Percentiles rank a stretch among this genome's conserved stretches.
These are phyloP conservation scores for Calcarisporium arbuscula DNA, from an alignment of 2,329 filamentous ascomycete species.

Conservation along the genomic window DNA sequence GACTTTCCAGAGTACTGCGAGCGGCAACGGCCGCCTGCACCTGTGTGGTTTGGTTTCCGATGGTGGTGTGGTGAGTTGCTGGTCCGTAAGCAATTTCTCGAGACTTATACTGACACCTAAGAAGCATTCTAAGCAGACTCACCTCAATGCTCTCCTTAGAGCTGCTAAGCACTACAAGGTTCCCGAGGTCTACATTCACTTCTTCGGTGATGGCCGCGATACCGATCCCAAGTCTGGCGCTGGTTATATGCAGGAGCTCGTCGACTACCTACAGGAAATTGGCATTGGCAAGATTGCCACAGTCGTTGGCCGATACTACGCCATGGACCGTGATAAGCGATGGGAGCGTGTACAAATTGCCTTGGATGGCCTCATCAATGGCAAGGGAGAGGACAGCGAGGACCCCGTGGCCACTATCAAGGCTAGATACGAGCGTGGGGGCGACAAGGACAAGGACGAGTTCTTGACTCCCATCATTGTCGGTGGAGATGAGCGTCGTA, in stretches of 20 bases:
- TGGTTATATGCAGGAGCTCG: constrained; percentile 79
- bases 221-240: constrained; percentile 93
- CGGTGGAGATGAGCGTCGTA: constrained; percentile 75
- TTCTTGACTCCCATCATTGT: constrained; percentile 98
- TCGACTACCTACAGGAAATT: constrained; percentile 76
- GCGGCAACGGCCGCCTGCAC: constrained; percentile 87
- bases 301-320: constrained; percentile 92
- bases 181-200: constrained; percentile 94
- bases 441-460: constrained; percentile 74
- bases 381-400: constrained; percentile 78
- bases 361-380: constrained; percentile 76
- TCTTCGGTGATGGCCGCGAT: constrained; percentile 96
- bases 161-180: constrained; percentile 85
- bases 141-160: constrained; percentile 80
- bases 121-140: constrained; percentile 87
- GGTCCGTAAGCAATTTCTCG: neutral
- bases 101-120: constrained; percentile 8
- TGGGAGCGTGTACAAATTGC: constrained; percentile 93
- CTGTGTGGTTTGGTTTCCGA: constrained; percentile 89
- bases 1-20: constrained; percentile 72
- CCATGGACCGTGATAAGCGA: constrained; percentile 99
- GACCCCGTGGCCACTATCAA: constrained; percentile 85
- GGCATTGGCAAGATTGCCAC: constrained; percentile 85
- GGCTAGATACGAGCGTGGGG: constrained; percentile 74
- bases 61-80: constrained; percentile 68